Evolutionary conservation across 2,329 filamentous ascomycete genomes (phyloP), one percentile per base, ranked within the genome.

Genomic region (Scytalidium lignicola): DNA sequence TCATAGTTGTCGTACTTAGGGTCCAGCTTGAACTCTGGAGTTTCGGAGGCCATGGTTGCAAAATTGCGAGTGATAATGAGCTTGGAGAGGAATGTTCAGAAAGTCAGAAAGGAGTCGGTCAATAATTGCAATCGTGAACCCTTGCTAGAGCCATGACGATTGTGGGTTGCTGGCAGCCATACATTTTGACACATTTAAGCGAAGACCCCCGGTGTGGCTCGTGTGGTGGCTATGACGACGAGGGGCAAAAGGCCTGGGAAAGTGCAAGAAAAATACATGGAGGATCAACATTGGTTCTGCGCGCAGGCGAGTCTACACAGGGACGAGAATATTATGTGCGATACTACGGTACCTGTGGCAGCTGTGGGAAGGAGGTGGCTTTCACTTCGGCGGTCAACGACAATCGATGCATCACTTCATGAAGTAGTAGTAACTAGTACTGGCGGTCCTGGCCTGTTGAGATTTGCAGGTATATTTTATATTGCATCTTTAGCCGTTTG

Each of bases 1-100:
- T 96, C 91, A 72, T 93, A 97, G 75, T 95, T 70, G 74, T 97
- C 93, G 77, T 97, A 95, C 74, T 96, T 96, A 68, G 88, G 79
- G 71, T 95, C 85, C 62, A 90, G 67, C 67, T 81, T 73, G 3
- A 61, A 49, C 10, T 52, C 18, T 5, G 55, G 51, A 12, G 48
- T 54, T 52, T 44, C 49, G 21, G 60, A 44, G 18, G 61, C 56
- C 63, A 65, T 65, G 12, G 28, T 58, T 49, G 52, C 18, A 40
- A 26, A 39, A 43, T 46, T 46, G 47, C 46, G 46, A 49, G 46
- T 43, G n/a, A 19, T 15, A 15, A 19, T 20, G 13, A 12, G 10
- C 21, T 21, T 29, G 37, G 41, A 42, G 41, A 42, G 18, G 41
- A 42, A 28, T 44, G 22, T 43, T 5, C 29, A 45, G 42, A 44